Percentiles rank a stretch among this genome's conserved stretches.
phyloP scores from a whole-genome alignment of 805 yeast genomes.

The Jamesozyma hellenica region DNA sequence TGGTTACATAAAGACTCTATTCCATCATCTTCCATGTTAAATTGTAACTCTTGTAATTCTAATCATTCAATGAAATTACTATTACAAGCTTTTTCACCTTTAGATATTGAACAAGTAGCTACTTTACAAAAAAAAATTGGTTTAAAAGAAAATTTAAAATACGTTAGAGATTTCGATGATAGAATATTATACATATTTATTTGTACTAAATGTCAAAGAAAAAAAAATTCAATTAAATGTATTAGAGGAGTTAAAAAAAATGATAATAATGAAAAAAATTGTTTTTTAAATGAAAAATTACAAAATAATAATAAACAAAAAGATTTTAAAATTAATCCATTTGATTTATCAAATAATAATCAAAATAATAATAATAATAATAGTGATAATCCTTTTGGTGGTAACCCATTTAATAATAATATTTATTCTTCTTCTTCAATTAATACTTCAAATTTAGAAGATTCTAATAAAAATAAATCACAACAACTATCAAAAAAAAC shows the following conservation, averaged over 20 bases:
- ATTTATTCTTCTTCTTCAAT: too few relatives aligned
- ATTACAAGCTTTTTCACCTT: constrained; percentile 72
- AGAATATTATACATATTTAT: constrained; percentile 73
- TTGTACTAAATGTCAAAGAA: constrained; percentile 64
- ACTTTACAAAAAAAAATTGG: constrained; percentile 10
- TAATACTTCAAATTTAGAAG: not conserved
- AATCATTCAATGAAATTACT: constrained; percentile 49
- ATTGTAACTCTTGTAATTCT: constrained; percentile 56
- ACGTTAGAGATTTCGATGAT: constrained; percentile 51
- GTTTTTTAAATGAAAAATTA: constrained; percentile 37
- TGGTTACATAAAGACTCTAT: constrained; percentile 57
- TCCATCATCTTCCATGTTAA: constrained; percentile 43
- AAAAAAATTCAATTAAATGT: constrained; percentile 62
- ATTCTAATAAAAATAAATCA: not conserved
- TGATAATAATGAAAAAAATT: constrained; percentile 36
- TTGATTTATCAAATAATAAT: constrained; percentile 16
- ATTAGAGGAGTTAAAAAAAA: constrained; percentile 67
- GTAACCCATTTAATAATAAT: constrained; percentile 2
- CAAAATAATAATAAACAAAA: constrained; percentile 34
- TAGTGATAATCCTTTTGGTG: constrained; percentile 17
- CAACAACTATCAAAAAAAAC: constrained; percentile 27
- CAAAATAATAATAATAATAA: constrained; percentile 23
- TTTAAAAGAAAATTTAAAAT: constrained; percentile 9
- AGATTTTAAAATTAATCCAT: constrained; percentile 31
- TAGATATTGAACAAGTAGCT: constrained; percentile 35